Base-by-base conservation (phyloP, 495 filamentous ascomycete species). In the Stereocaulon alpinum region DNA sequence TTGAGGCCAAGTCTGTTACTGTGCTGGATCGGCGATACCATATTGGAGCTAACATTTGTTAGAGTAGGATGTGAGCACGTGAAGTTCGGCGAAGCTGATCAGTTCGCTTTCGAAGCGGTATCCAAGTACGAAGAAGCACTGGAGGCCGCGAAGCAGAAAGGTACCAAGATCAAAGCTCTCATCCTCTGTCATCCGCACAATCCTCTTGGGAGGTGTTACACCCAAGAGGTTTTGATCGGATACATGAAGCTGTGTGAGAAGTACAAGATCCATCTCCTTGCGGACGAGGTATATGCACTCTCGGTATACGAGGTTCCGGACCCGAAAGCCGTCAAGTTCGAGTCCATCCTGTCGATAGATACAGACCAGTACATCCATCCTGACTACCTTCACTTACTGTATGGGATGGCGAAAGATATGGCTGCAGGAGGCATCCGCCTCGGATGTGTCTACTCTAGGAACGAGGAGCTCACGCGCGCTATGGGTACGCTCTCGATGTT, bases 231-330 rank as follows among this genome's bases (percentile, higher is more conserved):
- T 0, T 60, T 86, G 0, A 61, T 73, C 11, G 71, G 61, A 18
- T 66, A 81, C 30, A 73, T 83, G 72, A 66, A 65, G 10, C 62
- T 86, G 6, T 86, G 83, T 55, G 69, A 77, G 24, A 73, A 76
- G 34, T 72, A 82, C 59, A 65, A 71, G 18, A 69, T 87, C 2
- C 82, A 86, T 58, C 62, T 86, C 3, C 74, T 86, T 52, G 77
- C 76, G 45, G 84, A 87, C 55, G 84, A 87, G 64, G 77, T 86
- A 14, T 85, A 85, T 63, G 83, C 79, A 0, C 64, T 83, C 18
- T 81, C 77, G 0, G 69, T 79, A 0, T 86, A 74, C 61, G 64
- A 74, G 10, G 74, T 73, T 27, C 66, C 67, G 0, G 64, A 72
- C 7, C 63, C 69, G 0, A 30, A 67, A 0, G 67, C 70, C 14